Evolutionary conservation across 2,329 filamentous ascomycete species (phyloP), one percentile per base, ranked within the genome.

Genomic region (Penicillium corylophilum): DNA sequence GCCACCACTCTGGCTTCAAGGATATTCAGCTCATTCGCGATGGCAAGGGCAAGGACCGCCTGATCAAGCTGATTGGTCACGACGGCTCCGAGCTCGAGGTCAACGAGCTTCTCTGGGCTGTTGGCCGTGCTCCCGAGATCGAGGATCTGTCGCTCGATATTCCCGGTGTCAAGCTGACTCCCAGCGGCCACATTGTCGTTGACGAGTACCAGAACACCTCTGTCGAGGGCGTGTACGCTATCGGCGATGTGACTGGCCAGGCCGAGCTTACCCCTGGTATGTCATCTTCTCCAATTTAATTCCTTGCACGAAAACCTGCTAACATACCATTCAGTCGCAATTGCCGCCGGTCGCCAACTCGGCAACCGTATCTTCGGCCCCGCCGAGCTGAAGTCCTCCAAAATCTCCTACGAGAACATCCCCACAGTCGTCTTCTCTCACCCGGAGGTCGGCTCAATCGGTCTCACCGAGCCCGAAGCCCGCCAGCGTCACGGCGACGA

Each of bases 391-490:
- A 73, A 75, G 46, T 63, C 68, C 23, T 66, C 75, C 43, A 73
- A 75, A 49, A 68, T 80, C 26, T 71, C 73, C 20, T 80, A 80
- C 61, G 71, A 74, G n/a, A 74, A 77, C 60, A 76, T 80, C 52
- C 78, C 78, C 8, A 78, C 77, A 1, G 77, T 80, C n/a, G 73
- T 80, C 44, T 80, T 80, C 62, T 68, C 77, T 1, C 77, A 80
- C 59, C 78, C 78, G 0, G 74, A 78, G 60, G 71, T 79, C 39
- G 78, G 78, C 46, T 74, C 76, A 4, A 68, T 75, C 24, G 78
- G 78, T 31, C 71, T 80, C 10, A 79, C 78, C 1, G 77, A 79
- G 58, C 76, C 77, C 2, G 63, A 78, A 59, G 78, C 78, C 7
- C 70, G 75, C 42, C 60, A 71, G 44, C 71, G 69, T 50, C 79